Percentiles rank a stretch among this genome's conserved stretches.
phyloP scores from a whole-genome alignment of 2,329 filamentous ascomycete species.

The Aureobasidium musti region DNA sequence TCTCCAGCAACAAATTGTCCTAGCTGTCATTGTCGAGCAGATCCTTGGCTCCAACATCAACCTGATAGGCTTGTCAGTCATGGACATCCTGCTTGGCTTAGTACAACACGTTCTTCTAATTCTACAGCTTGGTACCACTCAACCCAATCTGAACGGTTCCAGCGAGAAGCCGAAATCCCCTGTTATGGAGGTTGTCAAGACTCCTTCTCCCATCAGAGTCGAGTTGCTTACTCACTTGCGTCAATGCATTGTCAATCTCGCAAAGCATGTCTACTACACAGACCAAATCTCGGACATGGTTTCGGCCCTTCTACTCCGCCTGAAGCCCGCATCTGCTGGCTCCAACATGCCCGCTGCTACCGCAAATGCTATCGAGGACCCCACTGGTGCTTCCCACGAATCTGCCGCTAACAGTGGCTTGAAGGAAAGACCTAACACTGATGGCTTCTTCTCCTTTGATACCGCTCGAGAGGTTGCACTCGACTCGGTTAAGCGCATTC shows the following conservation, averaged over 20 bases:
- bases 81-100: slow-evolving; percentile 86
- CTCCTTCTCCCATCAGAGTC: slow-evolving; percentile 57
- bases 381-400: slow-evolving; percentile 51
- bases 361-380: slow-evolving; percentile 55
- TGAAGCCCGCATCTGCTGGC: slow-evolving; percentile 62
- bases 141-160: neutral
- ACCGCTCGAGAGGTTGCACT: slow-evolving; percentile 67
- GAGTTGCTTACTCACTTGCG: slow-evolving; percentile 72
- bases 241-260: slow-evolving; percentile 83
- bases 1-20: slow-evolving; percentile 70
- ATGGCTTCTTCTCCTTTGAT: slow-evolving; percentile 64
- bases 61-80: slow-evolving; percentile 91
- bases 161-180: slow-evolving; percentile 25
- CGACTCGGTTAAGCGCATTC: slow-evolving; percentile 76
- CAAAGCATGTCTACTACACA: slow-evolving; percentile 94
- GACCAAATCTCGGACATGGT: slow-evolving; percentile 97
- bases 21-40: slow-evolving; percentile 77
- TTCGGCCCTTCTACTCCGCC: slow-evolving; percentile 70
- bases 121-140: slow-evolving; percentile 60
- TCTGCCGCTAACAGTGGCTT: slow-evolving; percentile 53
- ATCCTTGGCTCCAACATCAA: slow-evolving; percentile 87
- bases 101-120: slow-evolving; percentile 80
- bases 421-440: slow-evolving; percentile 55
- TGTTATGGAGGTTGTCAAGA: slow-evolving; percentile 47
- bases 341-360: slow-evolving; percentile 28